phyloP scores from a whole-genome alignment of 441 rosid species.

The Pelargonium cotyledonis region DNA sequence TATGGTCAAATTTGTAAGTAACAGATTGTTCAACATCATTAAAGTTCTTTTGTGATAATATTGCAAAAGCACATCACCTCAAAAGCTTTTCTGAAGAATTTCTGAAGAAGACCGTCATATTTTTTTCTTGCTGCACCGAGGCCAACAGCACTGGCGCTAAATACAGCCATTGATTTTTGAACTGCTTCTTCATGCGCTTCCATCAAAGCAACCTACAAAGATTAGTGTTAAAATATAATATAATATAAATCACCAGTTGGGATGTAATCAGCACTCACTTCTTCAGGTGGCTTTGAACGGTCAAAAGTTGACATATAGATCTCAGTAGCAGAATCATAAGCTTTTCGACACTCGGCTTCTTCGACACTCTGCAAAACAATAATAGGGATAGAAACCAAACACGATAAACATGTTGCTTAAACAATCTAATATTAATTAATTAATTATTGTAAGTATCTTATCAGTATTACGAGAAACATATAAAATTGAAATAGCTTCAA shows the following conservation, averaged over 20 bases:
- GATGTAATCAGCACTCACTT: constrained; percentile 45
- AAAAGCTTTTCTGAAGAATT: constrained; percentile 68
- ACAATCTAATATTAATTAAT: not conserved
- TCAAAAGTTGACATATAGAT: constrained; percentile 61
- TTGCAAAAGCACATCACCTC: constrained; percentile 43
- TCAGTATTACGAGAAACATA: not conserved
- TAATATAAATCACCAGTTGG: constrained; percentile 17
- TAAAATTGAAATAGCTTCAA: not conserved
- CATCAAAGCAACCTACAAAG: constrained; percentile 60
- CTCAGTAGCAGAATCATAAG: constrained; percentile 79
- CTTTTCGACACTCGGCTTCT: constrained; percentile 91
- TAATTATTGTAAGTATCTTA: not conserved
- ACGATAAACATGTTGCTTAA: not conserved
- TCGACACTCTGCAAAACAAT: constrained; percentile 70
- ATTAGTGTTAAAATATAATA: constrained; percentile 24
- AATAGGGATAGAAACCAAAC: constrained; percentile 4
- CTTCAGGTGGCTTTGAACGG: constrained; percentile 74
- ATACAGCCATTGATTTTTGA: constrained; percentile 59
- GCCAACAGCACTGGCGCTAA: constrained; percentile 80
- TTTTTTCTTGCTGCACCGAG: constrained; percentile 73
- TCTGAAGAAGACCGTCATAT: constrained; percentile 78
- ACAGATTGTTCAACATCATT: not conserved
- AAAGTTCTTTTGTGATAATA: not conserved
- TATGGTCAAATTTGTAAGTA: too few species aligned
- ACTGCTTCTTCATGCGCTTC: constrained; percentile 92